phyloP scores from a whole-genome alignment of 1,284 basidiomycete species.

The Paramarasmius palmivorus region DNA sequence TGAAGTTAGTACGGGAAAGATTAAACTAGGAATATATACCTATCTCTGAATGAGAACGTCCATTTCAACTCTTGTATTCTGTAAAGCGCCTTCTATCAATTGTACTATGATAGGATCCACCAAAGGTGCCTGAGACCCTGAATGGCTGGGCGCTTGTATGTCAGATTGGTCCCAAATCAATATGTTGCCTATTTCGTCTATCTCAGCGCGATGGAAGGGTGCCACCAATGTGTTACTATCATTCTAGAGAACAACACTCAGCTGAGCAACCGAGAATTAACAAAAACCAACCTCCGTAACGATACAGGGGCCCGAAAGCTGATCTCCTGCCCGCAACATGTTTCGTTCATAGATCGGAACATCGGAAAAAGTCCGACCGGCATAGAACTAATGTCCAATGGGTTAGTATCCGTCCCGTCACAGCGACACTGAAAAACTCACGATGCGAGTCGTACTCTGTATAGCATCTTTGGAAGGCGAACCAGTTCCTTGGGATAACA shows the following conservation, averaged over 20 bases:
- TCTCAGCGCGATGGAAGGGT: constrained; percentile 27
- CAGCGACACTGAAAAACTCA: constrained; percentile 1
- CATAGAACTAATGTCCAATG: constrained; percentile 19
- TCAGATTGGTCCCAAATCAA: constrained; percentile 24
- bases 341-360: constrained; percentile 28
- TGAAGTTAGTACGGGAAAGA: neutral
- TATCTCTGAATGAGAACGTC: constrained; percentile 27
- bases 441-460: constrained; percentile 15
- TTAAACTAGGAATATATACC: neutral
- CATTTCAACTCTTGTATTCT: constrained; percentile 31
- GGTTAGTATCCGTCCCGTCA: neutral
- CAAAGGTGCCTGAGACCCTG: too few relatives aligned
- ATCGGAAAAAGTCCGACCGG: constrained; percentile 19
- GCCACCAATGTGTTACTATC: constrained; percentile 28
- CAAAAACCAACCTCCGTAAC: constrained; percentile 23
- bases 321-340: constrained; percentile 22
- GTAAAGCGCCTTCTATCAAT: constrained; percentile 30
- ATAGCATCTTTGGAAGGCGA: constrained; percentile 14
- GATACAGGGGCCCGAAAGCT: constrained; percentile 26
- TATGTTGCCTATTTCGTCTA: constrained; percentile 29
- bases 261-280: neutral
- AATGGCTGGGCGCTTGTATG: neutral
- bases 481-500: constrained; percentile 17
- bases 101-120: constrained; percentile 26
- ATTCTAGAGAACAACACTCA: constrained; percentile 11